Base-by-base conservation (phyloP, 345 rosid genomes). In the Arabis alpina region DNA sequence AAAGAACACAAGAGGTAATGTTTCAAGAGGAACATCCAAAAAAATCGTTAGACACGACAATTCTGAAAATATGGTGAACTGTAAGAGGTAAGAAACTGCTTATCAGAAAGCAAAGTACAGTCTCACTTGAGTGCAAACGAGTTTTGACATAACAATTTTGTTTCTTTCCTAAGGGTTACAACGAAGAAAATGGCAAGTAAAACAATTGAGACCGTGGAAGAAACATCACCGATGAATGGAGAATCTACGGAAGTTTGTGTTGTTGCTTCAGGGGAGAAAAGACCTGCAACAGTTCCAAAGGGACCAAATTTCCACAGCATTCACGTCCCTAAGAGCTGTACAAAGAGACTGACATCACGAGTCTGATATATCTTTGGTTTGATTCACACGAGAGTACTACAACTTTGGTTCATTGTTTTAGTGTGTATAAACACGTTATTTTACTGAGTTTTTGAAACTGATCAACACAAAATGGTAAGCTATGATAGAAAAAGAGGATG, bases 281-380 rank as follows among this genome's bases (percentile, higher is more conserved):
- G 76, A 80, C 71, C 51, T 41, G 54, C 68, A 70, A 82, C 84
- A 54, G 66, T 70, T 0, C 85, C 88, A 49, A 89, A 78, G 63
- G 90, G 88, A 56, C 96, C 93, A 49, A 79, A 82, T 56, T 85
- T 91, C 65, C 92, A 81, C 65, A 61, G 55, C 8, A 65, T 87
- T 53, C 94, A 87, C 59, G 41, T 59, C 11, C 96, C 97, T 3
- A 91, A 84, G 81, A 87, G 86, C 85, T 88, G 93, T 82, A 80
- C 80, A 28, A 79, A 77, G 65, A 82, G 79, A 34, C 37, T 34
- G 37, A 2, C 8, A 6, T 34, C 37, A 34, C 37, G 80, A 39
- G 60, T 72, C 40, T 64, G 34, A 72, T 3, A 10, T 16, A 2
- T 2, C 6, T 36, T 36, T 36, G 10, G 15, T 71, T 61, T 14